Evolutionary conservation across 1,284 basidiomycete genomes (phyloP).

Genomic region (Apiotrichum siamense): DNA sequence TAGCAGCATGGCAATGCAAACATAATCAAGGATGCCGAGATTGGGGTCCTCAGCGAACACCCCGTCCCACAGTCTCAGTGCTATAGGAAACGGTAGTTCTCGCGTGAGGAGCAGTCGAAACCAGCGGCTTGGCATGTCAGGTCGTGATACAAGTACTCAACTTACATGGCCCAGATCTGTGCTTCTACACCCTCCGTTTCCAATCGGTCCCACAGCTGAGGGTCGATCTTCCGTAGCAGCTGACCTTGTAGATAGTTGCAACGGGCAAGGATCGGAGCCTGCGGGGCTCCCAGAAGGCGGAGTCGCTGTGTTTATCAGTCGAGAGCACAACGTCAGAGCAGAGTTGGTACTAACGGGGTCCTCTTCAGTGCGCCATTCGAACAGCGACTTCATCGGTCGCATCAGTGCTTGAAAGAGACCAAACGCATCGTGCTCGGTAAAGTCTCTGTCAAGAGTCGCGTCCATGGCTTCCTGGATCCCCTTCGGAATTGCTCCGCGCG

Average conservation of each 20-base stretch:
- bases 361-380: constrained; percentile 69
- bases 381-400: constrained; percentile 70
- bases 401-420: constrained; percentile 71
- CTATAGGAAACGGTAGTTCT: constrained; percentile 64
- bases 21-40: constrained; percentile 65
- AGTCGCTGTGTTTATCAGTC: background rate
- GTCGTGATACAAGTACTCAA: constrained; percentile 4
- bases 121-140: constrained; percentile 59
- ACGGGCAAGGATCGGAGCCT: constrained; percentile 70
- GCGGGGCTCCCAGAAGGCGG: constrained; percentile 29
- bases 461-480: constrained; percentile 26
- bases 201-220: constrained; percentile 67
- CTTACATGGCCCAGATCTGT: constrained; percentile 89
- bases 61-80: constrained; percentile 82
- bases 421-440: constrained; percentile 64
- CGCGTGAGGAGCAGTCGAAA: constrained; percentile 81
- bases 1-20: constrained; percentile 86
- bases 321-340: too few species aligned
- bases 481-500: background rate
- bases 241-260: constrained; percentile 71
- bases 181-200: constrained; percentile 77
- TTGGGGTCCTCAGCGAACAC: constrained; percentile 75
- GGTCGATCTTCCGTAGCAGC: constrained; percentile 70
- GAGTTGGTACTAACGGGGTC: constrained; percentile 30
- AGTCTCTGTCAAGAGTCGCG: constrained; percentile 36